A percentile compares a stretch with the other conserved stretches of the same genome.
These are phyloP conservation scores for Cucumis melo DNA, from an alignment of 306 rosid species.

Conservation along the genomic window DNA sequence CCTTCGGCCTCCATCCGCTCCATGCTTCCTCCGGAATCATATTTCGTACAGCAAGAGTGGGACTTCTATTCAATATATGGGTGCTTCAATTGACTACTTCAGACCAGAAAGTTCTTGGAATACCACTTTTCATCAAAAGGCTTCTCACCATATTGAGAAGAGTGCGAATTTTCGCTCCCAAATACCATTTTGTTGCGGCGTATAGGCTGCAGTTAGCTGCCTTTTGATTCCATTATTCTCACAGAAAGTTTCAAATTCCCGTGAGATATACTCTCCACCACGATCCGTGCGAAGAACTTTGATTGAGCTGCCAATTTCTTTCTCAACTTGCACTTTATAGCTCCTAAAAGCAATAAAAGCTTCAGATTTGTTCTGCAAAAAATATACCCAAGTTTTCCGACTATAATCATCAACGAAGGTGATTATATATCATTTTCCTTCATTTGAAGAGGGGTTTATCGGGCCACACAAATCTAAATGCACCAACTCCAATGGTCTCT, in stretches of 20 bases:
- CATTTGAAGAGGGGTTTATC: no score
- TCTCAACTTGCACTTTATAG: not conserved
- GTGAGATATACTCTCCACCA: not conserved
- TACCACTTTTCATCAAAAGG: not conserved
- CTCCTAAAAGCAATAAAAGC: not conserved
- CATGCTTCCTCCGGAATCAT: no score
- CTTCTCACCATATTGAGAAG: not conserved
- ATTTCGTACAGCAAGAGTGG: not conserved
- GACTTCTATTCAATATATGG: not conserved
- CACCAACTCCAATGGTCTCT: no score
- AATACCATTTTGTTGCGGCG: not conserved
- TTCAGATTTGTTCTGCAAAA: no score
- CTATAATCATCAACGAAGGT: no score
- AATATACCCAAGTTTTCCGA: no score
- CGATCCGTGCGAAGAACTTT: not conserved
- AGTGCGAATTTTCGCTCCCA: not conserved
- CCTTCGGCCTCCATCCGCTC: no score
- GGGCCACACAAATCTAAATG: no score
- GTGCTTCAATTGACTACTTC: not conserved
- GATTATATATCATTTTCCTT: no score
- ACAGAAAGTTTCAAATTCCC: not conserved
- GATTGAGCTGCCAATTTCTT: not conserved
- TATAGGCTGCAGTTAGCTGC: not conserved
- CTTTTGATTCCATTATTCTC: not conserved
- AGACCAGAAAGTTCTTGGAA: not conserved